Evolutionary conservation across 1,284 basidiomycete genomes (phyloP).

Genomic region (Heliocybe sulcata): DNA sequence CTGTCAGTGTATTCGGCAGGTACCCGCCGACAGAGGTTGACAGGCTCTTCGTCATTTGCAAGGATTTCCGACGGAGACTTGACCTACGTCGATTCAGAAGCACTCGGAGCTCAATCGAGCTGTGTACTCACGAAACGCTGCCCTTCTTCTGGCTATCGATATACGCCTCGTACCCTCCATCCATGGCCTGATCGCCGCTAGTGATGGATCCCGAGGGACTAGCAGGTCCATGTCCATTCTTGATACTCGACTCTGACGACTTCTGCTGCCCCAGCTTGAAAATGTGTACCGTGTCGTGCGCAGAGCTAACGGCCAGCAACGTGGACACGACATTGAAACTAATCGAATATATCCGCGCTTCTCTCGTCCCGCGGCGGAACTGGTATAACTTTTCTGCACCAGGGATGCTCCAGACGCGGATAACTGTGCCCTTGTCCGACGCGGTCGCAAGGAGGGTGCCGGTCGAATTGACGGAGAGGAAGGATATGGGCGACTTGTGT

Average conservation of each 20-base stretch:
- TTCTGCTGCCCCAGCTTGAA: slow-evolving; percentile 69
- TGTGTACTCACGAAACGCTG: slow-evolving; percentile 42
- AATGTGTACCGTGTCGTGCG: slow-evolving; percentile 96
- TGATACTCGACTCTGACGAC: slow-evolving; percentile 11
- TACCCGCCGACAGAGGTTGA: slow-evolving; percentile 86
- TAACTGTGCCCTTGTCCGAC: slow-evolving; percentile 95
- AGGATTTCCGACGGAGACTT: slow-evolving; percentile 61
- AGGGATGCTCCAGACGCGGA: slow-evolving; percentile 90
- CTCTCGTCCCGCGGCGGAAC: slow-evolving; percentile 86
- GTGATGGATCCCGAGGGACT: slow-evolving; percentile 64
- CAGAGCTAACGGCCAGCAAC: slow-evolving; percentile 84
- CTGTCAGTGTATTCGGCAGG: slow-evolving; percentile 85
- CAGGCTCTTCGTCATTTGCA: slow-evolving; percentile 75
- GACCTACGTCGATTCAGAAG: slow-evolving; percentile 28
- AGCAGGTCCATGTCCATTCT: slow-evolving; percentile 20
- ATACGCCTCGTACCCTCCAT: slow-evolving; percentile 73
- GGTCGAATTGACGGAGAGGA: slow-evolving; percentile 79
- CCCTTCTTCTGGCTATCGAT: slow-evolving; percentile 62
- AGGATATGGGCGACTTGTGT: slow-evolving; percentile 91
- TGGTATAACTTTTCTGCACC: slow-evolving; percentile 92
- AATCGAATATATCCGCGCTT: slow-evolving; percentile 85
- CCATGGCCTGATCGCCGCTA: slow-evolving; percentile 50
- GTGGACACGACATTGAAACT: slow-evolving; percentile 86
- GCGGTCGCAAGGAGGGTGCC: slow-evolving; percentile 93
- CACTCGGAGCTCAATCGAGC: slow-evolving; percentile 22